Conservation (phyloP, 305 asterid species). For the Rubia peregrina region DNA sequence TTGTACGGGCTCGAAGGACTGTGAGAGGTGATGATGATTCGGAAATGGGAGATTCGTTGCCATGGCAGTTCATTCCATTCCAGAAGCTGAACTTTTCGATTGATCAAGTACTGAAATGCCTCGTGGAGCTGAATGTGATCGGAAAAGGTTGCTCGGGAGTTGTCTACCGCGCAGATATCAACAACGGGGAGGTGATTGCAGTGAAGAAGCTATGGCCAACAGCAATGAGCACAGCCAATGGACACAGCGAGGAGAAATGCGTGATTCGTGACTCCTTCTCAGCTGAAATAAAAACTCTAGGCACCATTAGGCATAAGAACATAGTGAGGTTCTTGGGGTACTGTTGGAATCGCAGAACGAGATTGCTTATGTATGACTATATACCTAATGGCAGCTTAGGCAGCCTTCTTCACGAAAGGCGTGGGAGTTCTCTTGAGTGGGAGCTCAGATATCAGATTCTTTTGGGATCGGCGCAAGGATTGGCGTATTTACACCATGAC, state of each 20-base stretch:
- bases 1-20: slow-evolving; percentile 30
- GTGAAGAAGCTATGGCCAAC: slow-evolving; percentile 46
- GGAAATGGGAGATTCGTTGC: slow-evolving; percentile 39
- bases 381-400: slow-evolving; percentile 48
- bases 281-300: slow-evolving; percentile 35
- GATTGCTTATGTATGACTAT: slow-evolving; percentile 44
- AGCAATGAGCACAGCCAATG: slow-evolving; percentile 21
- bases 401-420: slow-evolving; percentile 38
- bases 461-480: slow-evolving; percentile 42
- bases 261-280: slow-evolving; percentile 39
- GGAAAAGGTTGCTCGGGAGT: slow-evolving; percentile 46
- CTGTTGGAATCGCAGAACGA: slow-evolving; percentile 35
- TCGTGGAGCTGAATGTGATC: slow-evolving; percentile 37
- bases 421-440: slow-evolving; percentile 37
- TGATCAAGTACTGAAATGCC: slow-evolving; percentile 36
- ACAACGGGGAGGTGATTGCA: slow-evolving; percentile 34
- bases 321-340: slow-evolving; percentile 40
- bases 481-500: slow-evolving; percentile 42
- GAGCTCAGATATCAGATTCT: slow-evolving; percentile 34
- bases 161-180: slow-evolving; percentile 37
- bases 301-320: slow-evolving; percentile 42
- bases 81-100: slow-evolving; percentile 37
- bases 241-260: slow-evolving; percentile 24
- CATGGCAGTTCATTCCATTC: slow-evolving; percentile 48
- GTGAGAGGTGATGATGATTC: slow-evolving; percentile 36